Evolutionary conservation across 1,284 basidiomycete genomes (phyloP).

Genomic region (Trichosporon ovoides): DNA sequence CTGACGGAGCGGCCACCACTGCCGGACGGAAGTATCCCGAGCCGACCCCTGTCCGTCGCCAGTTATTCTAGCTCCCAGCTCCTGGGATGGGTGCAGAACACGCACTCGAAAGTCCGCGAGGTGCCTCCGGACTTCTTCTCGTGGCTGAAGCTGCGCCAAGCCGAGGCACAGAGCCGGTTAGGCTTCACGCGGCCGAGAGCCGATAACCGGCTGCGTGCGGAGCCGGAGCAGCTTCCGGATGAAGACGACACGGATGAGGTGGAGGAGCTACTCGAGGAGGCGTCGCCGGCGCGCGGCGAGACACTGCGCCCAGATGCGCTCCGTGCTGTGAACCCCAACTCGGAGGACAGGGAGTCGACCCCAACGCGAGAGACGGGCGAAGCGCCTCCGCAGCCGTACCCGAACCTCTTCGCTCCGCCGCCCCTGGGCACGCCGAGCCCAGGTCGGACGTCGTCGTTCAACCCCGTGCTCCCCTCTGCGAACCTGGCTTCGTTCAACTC

Average conservation of each 20-base stretch:
- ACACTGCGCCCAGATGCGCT: no score
- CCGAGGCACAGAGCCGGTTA: conserved; percentile 4
- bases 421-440: not conserved
- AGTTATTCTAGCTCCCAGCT: conserved; percentile 37
- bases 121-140: conserved; percentile 35
- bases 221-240: conserved; percentile 12
- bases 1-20: conserved; percentile 26
- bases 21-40: conserved; percentile 22
- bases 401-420: not conserved
- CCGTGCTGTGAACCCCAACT: not conserved
- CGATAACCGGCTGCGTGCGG: conserved; percentile 3
- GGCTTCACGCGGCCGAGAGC: not conserved
- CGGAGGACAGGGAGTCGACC: conserved; percentile 9
- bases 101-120: conserved; percentile 16
- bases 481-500: not conserved
- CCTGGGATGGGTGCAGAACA: conserved; percentile 34
- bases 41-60: conserved; percentile 32
- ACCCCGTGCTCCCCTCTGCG: no score
- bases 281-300: not conserved
- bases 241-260: conserved; percentile 18
- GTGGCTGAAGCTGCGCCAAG: conserved; percentile 41
- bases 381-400: not conserved
- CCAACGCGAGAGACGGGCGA: not conserved
- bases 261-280: conserved; percentile 8
- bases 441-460: not conserved